phyloP scores from a whole-genome alignment of 768 basidiomycete genomes.

The Tubosaeta brunneosetosa region DNA sequence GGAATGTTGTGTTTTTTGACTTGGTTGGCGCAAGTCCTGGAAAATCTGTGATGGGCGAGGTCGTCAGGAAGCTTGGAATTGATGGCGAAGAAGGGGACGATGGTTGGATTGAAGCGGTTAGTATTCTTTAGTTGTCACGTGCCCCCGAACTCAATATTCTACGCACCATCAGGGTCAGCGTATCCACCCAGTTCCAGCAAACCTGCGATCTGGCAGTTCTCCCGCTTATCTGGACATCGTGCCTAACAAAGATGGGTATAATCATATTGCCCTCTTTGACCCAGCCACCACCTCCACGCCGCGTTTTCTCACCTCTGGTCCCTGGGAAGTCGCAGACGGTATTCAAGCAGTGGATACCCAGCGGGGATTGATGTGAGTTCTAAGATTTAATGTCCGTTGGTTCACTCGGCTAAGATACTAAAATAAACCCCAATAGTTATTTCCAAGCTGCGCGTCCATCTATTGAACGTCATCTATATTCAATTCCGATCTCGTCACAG shows the following conservation, averaged over 20 bases:
- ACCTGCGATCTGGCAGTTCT: slow-evolving; percentile 38
- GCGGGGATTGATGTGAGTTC: slow-evolving; percentile 65
- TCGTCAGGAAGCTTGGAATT: slow-evolving; percentile 75
- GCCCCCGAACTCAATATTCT: slow-evolving; percentile 11
- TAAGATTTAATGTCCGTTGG: slow-evolving; percentile 30
- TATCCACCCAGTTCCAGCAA: slow-evolving; percentile 52
- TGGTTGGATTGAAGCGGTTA: slow-evolving; percentile 90
- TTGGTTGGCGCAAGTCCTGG: slow-evolving; percentile 29
- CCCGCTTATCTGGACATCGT: slow-evolving; percentile 88
- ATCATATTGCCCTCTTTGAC: slow-evolving; percentile 90
- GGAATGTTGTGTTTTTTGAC: slow-evolving; percentile 77
- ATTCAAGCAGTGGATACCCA: slow-evolving; percentile 69
- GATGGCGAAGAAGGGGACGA: slow-evolving; percentile 84
- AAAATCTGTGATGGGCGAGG: slow-evolving; percentile 38
- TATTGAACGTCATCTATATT: slow-evolving; percentile 79
- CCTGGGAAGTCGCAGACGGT: slow-evolving; percentile 83
- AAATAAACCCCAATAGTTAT: slow-evolving; percentile 52
- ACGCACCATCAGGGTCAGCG: slow-evolving; percentile 48
- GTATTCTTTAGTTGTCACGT: slow-evolving; percentile 26
- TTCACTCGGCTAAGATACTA: slow-evolving; percentile 17
- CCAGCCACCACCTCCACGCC: slow-evolving; percentile 67
- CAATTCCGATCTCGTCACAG: slow-evolving; percentile 61
- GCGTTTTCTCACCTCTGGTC: slow-evolving; percentile 77
- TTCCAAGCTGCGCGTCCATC: slow-evolving; percentile 85
- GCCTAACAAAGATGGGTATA: slow-evolving; percentile 75